Conservation (phyloP, 352 stramenopile species). For the Globisporangium alternatum region DNA sequence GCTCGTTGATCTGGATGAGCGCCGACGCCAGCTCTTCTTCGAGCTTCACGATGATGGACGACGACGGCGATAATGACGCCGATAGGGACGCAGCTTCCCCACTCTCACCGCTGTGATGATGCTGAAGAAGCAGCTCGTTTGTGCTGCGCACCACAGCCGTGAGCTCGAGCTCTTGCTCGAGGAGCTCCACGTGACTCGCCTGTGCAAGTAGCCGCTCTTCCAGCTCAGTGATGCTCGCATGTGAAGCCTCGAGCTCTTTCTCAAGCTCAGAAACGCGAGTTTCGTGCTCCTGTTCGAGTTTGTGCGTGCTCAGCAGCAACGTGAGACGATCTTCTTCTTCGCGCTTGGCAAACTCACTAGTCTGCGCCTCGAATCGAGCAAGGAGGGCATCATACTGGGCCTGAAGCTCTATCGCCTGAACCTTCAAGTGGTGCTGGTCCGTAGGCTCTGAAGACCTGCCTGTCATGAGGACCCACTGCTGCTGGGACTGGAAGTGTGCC, state of each 20-base stretch:
- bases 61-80: neutral
- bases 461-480: neutral
- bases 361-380: conserved; percentile 5
- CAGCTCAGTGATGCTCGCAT: neutral
- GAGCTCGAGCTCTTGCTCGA: conserved; percentile 19
- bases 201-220: conserved; percentile 9
- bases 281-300: conserved; percentile 13
- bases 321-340: conserved; percentile 15
- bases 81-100: neutral
- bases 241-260: conserved; percentile 4
- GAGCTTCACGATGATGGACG: conserved; percentile 25
- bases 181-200: conserved; percentile 7
- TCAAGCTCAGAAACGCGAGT: conserved; percentile 2
- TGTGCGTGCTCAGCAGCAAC: conserved; percentile 8
- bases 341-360: conserved; percentile 11
- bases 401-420: neutral
- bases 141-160: conserved; percentile 11
- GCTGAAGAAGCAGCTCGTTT: conserved; percentile 11
- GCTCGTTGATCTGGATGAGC: conserved; percentile 22
- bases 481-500: conserved; percentile 19
- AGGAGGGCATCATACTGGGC: neutral
- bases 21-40: conserved; percentile 25
- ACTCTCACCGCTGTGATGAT: neutral
- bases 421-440: neutral
- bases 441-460: neutral